A percentile compares a stretch with the other conserved stretches of the same genome.
Conservation (phyloP, 2,329 filamentous ascomycete species). For the Penicillium sp. region DNA sequence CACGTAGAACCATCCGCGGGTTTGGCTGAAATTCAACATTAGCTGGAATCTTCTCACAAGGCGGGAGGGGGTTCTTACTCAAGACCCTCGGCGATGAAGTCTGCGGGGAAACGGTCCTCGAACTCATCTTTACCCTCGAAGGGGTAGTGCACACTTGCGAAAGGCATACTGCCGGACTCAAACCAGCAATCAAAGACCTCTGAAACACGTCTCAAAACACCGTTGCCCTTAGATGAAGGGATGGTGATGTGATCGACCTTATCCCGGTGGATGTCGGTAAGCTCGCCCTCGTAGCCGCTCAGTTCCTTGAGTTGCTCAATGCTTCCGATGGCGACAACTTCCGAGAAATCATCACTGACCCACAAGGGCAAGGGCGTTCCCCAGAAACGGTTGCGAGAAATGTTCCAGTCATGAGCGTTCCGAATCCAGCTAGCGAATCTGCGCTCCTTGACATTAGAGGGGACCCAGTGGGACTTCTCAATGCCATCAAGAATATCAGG, state of each 20-base stretch:
- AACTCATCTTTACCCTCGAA: constrained; percentile 85
- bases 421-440: constrained; percentile 88
- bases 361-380: constrained; percentile 88
- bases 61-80: neutral
- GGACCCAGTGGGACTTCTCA: constrained; percentile 86
- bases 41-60: neutral
- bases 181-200: constrained; percentile 98
- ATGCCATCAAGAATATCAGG: constrained; percentile 89
- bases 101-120: constrained; percentile 75
- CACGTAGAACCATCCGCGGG: constrained; percentile 95
- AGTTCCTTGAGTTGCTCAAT: constrained; percentile 77
- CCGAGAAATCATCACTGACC: constrained; percentile 84
- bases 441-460: constrained; percentile 82
- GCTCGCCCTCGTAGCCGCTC: constrained; percentile 77
- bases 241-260: constrained; percentile 94
- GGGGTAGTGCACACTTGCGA: constrained; percentile 84
- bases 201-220: constrained; percentile 71
- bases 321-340: constrained; percentile 81
- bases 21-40: constrained; percentile 60
- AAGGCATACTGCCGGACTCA: constrained; percentile 94
- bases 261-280: constrained; percentile 85
- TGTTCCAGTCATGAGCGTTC: constrained; percentile 92
- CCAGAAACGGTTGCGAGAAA: constrained; percentile 92
- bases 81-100: constrained; percentile 84
- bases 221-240: constrained; percentile 82